Evolutionary conservation across 1,284 basidiomycete species (phyloP), one percentile per base, ranked within the genome.

Genomic region (Fomitopsis schrenkii): DNA sequence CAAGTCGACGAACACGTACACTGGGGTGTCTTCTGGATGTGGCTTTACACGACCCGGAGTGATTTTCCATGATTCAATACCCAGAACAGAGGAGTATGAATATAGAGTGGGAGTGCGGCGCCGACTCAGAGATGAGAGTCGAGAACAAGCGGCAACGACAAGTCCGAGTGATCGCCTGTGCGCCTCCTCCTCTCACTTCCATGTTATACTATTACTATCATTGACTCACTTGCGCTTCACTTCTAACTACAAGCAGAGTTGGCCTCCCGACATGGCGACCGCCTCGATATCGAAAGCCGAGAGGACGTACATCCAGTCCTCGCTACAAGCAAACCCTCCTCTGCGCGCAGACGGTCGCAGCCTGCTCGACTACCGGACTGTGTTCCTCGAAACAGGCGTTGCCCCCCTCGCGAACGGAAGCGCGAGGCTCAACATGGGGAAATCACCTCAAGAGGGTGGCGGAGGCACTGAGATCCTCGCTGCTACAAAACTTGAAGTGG

Each of bases 341-440:
- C 74, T 84, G 30, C 85, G 91, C 56, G 78, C 81, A 3, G 87
- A 94, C 71, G 91, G 91, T 0, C 86, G 92, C 22, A 68, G 76
- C 14, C 74, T 88, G 1, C 72, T 80, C 26, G 86, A 89, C 63
- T 93, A 81, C 66, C 80, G 92, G 36, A 73, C 80, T 0, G 81
- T 93, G 44, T 76, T 83, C 8, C 80, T 94, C n/a, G 86, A 91
- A 72, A 90, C 88, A 0, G 89, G 88, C 30, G 81, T 91, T 2
- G 83, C 85, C 22, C 87, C 90, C 3, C 79, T 91, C 5, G 88
- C 91, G 28, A 93, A 91, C 64, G 92, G 92, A 14, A 92, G 90
- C 63, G 90, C 90, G 9, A 81, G 83, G 19, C 75, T 92, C 5
- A 85, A 79, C 62, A 82, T 93, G 26, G 91, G 90, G 2, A 80